A percentile compares a stretch with the other conserved stretches of the same genome.
Evolutionary conservation across 2,329 filamentous ascomycete species (phyloP).

Genomic region (Penicillium sp.): DNA sequence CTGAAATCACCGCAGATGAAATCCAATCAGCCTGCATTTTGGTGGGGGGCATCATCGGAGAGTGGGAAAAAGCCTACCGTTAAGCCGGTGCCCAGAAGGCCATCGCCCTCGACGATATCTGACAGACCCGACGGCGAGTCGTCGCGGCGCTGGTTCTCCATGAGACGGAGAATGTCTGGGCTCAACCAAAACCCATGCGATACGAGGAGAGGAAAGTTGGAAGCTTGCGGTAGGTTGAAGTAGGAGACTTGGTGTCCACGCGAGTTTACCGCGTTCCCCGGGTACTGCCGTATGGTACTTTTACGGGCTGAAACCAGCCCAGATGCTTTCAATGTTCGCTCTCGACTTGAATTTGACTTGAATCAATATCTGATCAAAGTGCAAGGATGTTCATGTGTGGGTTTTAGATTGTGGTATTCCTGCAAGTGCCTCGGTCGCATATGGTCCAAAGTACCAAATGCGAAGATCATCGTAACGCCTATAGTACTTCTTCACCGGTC

Average conservation of each 20-base stretch:
- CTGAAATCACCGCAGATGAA: slow-evolving; percentile 46
- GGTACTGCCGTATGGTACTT: slow-evolving; percentile 24
- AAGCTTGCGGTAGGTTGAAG: slow-evolving; percentile 9
- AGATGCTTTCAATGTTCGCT: background rate
- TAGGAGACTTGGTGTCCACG: slow-evolving; percentile 27
- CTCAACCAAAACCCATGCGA: slow-evolving; percentile 30
- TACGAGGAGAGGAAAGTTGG: slow-evolving; percentile 12
- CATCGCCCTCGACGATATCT: slow-evolving; percentile 43
- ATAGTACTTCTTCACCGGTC: background rate
- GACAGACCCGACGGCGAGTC: slow-evolving; percentile 45
- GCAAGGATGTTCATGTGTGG: background rate
- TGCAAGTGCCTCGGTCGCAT: slow-evolving; percentile 2
- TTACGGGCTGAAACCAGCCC: slow-evolving; percentile 16
- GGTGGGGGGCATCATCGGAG: slow-evolving; percentile 8
- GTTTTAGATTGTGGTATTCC: background rate
- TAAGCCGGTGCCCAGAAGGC: slow-evolving; percentile 48
- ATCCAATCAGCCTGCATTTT: slow-evolving; percentile 6
- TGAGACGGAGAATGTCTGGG: slow-evolving; percentile 24
- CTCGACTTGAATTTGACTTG: background rate
- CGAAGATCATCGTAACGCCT: background rate
- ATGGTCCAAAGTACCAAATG: background rate
- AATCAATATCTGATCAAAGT: background rate
- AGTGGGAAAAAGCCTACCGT: slow-evolving; percentile 38
- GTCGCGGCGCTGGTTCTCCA: slow-evolving; percentile 47
- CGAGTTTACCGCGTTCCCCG: slow-evolving; percentile 33